Evolutionary conservation across 768 basidiomycete species (phyloP).

Genomic region (Phlebiopsis gigantea): DNA sequence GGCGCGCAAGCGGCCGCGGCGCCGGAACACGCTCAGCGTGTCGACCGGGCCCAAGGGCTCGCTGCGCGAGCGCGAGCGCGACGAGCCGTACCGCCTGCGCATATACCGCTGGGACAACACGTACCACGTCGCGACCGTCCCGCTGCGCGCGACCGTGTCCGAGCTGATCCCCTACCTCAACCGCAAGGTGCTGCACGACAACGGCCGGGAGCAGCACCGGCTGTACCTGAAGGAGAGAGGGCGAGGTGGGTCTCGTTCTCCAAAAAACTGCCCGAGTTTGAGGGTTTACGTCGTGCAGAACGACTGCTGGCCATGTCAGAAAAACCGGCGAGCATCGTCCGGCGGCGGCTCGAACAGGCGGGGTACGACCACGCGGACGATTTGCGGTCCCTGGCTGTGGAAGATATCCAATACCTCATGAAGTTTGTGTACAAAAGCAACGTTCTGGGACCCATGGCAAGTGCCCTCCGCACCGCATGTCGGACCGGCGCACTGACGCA

Average conservation of each 20-base stretch:
- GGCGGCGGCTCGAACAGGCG: slow-evolving; percentile 79
- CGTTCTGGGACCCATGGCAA: slow-evolving; percentile 55
- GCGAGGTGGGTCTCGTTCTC: slow-evolving; percentile 44
- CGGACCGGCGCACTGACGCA: background rate
- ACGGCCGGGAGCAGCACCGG: slow-evolving; percentile 56
- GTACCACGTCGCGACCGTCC: slow-evolving; percentile 65
- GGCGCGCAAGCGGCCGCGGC: background rate
- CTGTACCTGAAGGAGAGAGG: slow-evolving; percentile 74
- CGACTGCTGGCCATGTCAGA: slow-evolving; percentile 79
- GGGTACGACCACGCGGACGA: slow-evolving; percentile 84
- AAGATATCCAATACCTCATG: slow-evolving; percentile 79
- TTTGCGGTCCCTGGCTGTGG: slow-evolving; percentile 67
- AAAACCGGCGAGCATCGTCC: slow-evolving; percentile 78
- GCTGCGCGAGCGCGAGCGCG: background rate
- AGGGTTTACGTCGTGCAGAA: slow-evolving; percentile 45
- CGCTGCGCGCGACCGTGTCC: slow-evolving; percentile 59
- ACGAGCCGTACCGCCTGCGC: slow-evolving; percentile 50
- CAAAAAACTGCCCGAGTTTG: background rate
- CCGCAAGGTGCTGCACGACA: slow-evolving; percentile 44
- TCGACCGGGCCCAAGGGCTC: background rate
- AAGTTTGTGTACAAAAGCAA: slow-evolving; percentile 88
- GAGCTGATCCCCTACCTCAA: slow-evolving; percentile 61
- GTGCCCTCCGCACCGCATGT: slow-evolving; percentile 25
- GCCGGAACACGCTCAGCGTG: background rate
- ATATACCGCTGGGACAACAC: slow-evolving; percentile 72